Conservation (phyloP, 73 alveolate species). For the Paramecium tetraurelia region DNA sequence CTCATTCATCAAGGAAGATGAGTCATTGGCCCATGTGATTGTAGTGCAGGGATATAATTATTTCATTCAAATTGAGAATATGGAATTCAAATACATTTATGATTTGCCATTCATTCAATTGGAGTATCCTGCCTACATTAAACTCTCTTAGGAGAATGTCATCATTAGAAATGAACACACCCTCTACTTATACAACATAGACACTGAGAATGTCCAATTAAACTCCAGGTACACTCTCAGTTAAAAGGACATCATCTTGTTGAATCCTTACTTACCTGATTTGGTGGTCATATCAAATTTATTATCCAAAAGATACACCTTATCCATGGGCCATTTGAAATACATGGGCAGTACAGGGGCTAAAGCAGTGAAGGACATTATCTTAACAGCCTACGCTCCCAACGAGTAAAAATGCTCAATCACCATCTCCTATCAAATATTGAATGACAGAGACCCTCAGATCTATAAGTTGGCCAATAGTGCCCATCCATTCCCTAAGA, state of each 20-base stretch:
- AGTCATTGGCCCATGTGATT: background rate
- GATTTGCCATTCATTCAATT: slow-evolving; percentile 14
- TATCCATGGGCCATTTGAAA: slow-evolving; percentile 10
- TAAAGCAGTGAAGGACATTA: too few species aligned
- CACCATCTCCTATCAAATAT: background rate
- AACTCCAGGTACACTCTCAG: background rate
- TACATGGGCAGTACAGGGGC: background rate
- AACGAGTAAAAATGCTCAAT: background rate
- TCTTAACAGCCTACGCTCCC: background rate
- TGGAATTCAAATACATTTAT: background rate
- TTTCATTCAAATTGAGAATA: background rate
- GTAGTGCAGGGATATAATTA: slow-evolving; percentile 2
- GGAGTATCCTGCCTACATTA: slow-evolving; percentile 12
- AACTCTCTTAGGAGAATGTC: background rate
- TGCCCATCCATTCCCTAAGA: background rate
- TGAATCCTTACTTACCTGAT: slow-evolving; percentile 38
- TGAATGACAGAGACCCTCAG: background rate
- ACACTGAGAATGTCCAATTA: background rate
- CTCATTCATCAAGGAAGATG: background rate
- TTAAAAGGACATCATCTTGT: background rate
- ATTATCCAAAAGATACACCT: background rate
- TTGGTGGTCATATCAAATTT: background rate
- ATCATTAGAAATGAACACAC: background rate
- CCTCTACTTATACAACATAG: background rate
- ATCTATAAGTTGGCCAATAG: background rate